Percentiles rank a stretch among this genome's conserved stretches.
These are phyloP conservation scores for Fusarium sororula DNA, from an alignment of 2,329 filamentous ascomycete species.

Conservation along the genomic window DNA sequence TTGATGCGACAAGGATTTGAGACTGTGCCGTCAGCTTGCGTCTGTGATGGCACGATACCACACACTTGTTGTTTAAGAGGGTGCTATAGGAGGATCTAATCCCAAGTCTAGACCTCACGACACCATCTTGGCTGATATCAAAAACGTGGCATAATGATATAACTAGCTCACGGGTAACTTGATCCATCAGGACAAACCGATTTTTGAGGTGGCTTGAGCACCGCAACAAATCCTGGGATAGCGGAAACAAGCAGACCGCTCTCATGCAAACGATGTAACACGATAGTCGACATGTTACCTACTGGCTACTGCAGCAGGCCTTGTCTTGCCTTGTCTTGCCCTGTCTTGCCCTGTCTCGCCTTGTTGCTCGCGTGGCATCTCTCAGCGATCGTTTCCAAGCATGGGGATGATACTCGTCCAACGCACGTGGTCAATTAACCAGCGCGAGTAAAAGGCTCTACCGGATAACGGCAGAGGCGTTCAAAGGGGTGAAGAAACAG, in stretches of 20 bases:
- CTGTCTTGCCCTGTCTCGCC: neutral
- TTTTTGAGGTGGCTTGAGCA: neutral
- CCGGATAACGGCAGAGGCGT: slow-evolving; percentile 10
- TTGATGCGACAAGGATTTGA: slow-evolving; percentile 12
- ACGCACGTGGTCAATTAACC: slow-evolving; percentile 21
- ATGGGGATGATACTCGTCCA: slow-evolving; percentile 13
- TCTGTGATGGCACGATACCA: slow-evolving; percentile 26
- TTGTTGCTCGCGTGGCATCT: slow-evolving; percentile 27
- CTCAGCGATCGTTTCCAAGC: slow-evolving; percentile 5
- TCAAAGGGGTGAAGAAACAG: neutral
- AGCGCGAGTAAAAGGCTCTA: neutral
- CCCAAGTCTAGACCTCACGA: slow-evolving; percentile 6
- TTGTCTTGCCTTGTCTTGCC: neutral
- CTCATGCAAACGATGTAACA: slow-evolving; percentile 20
- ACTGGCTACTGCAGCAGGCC: slow-evolving; percentile 1
- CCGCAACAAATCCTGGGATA: neutral
- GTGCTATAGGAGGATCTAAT: neutral
- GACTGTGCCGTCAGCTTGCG: slow-evolving; percentile 20
- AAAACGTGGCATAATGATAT: slow-evolving; percentile 19
- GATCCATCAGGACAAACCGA: neutral
- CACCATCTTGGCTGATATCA: neutral
- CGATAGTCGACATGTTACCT: neutral
- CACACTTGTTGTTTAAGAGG: neutral
- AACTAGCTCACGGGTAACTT: neutral
- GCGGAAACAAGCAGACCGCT: neutral